Percentiles rank a stretch among this genome's conserved stretches.
Conservation (phyloP, 768 basidiomycete genomes). For the Cystofilobasidium macerans region DNA sequence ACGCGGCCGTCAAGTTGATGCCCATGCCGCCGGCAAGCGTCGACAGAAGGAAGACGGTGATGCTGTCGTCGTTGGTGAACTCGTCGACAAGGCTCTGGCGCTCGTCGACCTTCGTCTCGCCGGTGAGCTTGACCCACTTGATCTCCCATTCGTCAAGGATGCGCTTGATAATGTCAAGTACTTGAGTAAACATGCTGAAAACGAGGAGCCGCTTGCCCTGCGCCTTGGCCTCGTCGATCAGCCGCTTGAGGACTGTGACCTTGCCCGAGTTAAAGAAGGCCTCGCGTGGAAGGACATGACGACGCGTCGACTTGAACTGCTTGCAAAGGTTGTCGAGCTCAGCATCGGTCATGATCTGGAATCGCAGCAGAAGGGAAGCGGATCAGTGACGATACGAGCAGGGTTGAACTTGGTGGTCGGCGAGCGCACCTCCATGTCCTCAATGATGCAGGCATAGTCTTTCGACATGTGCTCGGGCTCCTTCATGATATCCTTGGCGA, state of each 20-base stretch:
- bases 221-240: conserved; percentile 56
- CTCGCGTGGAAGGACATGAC: conserved; percentile 10
- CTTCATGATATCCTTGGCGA: conserved; percentile 73
- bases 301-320: conserved; percentile 55
- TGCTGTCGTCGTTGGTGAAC: conserved; percentile 76
- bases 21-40: conserved; percentile 66
- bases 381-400: background rate
- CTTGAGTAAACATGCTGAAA: conserved; percentile 96
- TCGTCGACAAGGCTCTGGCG: conserved; percentile 90
- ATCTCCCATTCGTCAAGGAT: conserved; percentile 61
- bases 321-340: conserved; percentile 80
- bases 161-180: conserved; percentile 81
- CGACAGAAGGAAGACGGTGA: conserved; percentile 78
- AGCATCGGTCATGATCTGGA: conserved; percentile 85
- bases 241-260: conserved; percentile 57
- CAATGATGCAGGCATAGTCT: conserved; percentile 71
- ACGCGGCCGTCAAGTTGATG: conserved; percentile 90
- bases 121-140: conserved; percentile 75
- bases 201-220: conserved; percentile 74
- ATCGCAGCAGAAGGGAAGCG: background rate
- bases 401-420: background rate
- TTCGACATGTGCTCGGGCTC: conserved; percentile 85
- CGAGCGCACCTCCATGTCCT: conserved; percentile 64
- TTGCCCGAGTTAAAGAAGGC: conserved; percentile 55
- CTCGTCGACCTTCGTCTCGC: conserved; percentile 84